These are phyloP conservation scores for Albugo laibachii DNA, from an alignment of 352 stramenopile genomes.

Conservation along the genomic window DNA sequence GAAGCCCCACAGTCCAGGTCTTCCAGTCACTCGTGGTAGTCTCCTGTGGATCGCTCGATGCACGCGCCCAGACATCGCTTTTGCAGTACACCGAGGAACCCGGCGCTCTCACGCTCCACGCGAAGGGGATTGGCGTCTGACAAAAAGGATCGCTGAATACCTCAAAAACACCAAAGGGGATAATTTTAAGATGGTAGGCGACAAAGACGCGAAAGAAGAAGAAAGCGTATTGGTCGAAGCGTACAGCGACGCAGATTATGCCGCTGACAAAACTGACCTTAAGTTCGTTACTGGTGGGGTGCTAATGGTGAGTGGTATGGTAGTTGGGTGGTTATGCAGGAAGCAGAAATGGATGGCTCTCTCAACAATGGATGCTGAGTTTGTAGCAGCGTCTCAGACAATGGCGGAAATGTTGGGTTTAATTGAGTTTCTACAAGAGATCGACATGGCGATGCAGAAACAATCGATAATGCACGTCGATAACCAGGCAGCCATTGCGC, in stretches of 20 bases:
- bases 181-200: neutral
- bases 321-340: conserved; percentile 4
- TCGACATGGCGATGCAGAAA: neutral
- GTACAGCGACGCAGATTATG: conserved; percentile 12
- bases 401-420: conserved; percentile 3
- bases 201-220: neutral
- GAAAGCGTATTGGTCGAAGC: neutral
- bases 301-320: conserved; percentile 7
- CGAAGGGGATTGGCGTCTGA: conserved; percentile 2
- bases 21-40: conserved; percentile 17
- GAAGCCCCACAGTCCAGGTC: conserved; percentile 4
- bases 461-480: conserved; percentile 2
- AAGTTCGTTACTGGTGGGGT: conserved; percentile 10
- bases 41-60: conserved; percentile 13
- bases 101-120: conserved; percentile 4
- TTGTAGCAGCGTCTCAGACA: conserved; percentile 2
- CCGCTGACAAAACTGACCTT: conserved; percentile 5
- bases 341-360: conserved; percentile 6
- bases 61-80: conserved; percentile 13
- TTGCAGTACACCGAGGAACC: conserved; percentile 9
- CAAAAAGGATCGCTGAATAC: conserved; percentile 10
- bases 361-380: conserved; percentile 11
- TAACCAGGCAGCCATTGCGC: conserved; percentile 4
- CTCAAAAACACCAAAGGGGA: conserved; percentile 7
- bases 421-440: conserved; percentile 3